Evolutionary conservation across 257 asterid species (phyloP), one percentile per base, ranked within the genome.

Genomic region (Forsythia viridissima): DNA sequence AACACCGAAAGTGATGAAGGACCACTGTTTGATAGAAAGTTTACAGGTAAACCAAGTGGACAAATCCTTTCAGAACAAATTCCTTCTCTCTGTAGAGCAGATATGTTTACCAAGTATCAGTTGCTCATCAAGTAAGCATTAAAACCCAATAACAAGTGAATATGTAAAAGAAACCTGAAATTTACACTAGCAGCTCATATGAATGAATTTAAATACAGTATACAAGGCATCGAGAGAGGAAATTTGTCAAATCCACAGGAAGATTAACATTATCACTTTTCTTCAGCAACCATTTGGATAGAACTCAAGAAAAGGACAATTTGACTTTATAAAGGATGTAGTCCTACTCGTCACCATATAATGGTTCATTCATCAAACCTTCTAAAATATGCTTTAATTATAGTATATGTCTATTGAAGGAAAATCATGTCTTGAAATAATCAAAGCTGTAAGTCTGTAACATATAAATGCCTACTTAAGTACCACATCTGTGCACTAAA

Each of bases 21-120:
- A 46, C 73, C 66, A 74, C 63, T 55, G 69, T 13, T 65, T 71
- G 57, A 78, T 18, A 65, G 76, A 5, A 76, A 44, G 46, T 71
- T 51, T 73, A 66, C 74, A 39, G 40, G 46, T 72, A 16, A 74
- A 16, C 61, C 67, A 71, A 74, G 52, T 77, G 67, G 68, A 52
- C 8, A 69, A 61, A 42, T 67, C 55, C 21, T 36, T 72, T 21
- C 37, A 65, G 59, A 37, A 52, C 16, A 57, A 52, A 4, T 4
- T 42, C 3, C 6, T 38, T 57, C 52, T 39, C 75, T 43, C 52
- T 30, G 46, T 48, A 30, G n/a, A 5, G 51, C 42, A 42, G 63
- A 70, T 55, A 41, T 63, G 68, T 63, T 42, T 61, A 20, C 34
- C 34, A 30, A 30, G 34, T 30, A 30, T 30, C 34, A 18, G 18